Percentiles rank a stretch among this genome's conserved stretches.
phyloP scores from a whole-genome alignment of 1,139 yeast species.

The Suhomyces bolitotheri region DNA sequence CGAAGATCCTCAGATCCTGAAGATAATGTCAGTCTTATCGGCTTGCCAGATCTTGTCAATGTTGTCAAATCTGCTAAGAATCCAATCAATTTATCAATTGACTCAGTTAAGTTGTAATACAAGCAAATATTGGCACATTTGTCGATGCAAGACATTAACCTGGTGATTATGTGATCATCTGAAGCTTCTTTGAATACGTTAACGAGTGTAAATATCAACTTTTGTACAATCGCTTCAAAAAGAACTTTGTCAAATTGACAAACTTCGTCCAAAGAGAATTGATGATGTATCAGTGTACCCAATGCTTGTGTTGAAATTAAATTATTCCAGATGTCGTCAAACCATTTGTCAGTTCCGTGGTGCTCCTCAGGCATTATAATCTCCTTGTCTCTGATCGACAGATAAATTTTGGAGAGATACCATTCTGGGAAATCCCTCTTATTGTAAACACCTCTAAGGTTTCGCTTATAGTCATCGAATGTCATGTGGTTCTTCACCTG shows the following conservation, averaged over 20 bases:
- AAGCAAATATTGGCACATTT: conserved; percentile 78
- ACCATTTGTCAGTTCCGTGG: conserved; percentile 82
- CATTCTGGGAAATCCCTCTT: conserved; percentile 80
- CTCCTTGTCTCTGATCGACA: conserved; percentile 80
- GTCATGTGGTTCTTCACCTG: conserved; percentile 87
- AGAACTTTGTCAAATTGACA: conserved; percentile 66
- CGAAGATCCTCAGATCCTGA: conserved; percentile 32
- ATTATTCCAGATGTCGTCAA: conserved; percentile 92
- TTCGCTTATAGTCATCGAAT: conserved; percentile 74
- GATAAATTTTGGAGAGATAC: conserved; percentile 79
- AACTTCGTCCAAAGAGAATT: conserved; percentile 24
- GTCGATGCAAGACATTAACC: conserved; percentile 85
- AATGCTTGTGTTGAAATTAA: conserved; percentile 56
- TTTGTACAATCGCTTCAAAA: conserved; percentile 62
- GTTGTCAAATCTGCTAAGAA: conserved; percentile 65
- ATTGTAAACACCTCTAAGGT: conserved; percentile 77
- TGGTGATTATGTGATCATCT: conserved; percentile 85
- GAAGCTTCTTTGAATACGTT: conserved; percentile 82
- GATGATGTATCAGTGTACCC: conserved; percentile 17
- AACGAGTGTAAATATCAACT: conserved; percentile 67
- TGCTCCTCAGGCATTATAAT: conserved; percentile 98
- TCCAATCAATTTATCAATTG: conserved; percentile 65
- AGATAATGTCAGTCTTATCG: conserved; percentile 1
- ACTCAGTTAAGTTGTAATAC: conserved; percentile 54
- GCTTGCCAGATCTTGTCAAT: conserved; percentile 33